Evolutionary conservation across 2,329 filamentous ascomycete genomes (phyloP).

Genomic region (Penicillium sp.): DNA sequence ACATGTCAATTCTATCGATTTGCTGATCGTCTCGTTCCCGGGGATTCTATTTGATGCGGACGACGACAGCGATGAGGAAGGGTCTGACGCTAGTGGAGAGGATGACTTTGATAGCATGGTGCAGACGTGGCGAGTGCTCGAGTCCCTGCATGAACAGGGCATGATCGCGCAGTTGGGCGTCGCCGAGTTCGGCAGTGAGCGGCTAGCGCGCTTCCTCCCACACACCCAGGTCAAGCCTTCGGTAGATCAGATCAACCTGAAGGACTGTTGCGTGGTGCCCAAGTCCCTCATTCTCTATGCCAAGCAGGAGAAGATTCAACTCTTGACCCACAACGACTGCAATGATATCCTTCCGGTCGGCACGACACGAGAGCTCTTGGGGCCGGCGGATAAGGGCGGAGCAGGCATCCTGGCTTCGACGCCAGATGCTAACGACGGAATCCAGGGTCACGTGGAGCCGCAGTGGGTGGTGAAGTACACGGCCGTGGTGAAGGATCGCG

Average conservation of each 20-base stretch:
- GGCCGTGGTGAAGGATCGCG: slow-evolving; percentile 88
- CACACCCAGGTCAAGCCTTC: slow-evolving; percentile 73
- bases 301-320: slow-evolving; percentile 80
- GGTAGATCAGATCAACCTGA: slow-evolving; percentile 95
- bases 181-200: slow-evolving; percentile 87
- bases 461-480: slow-evolving; percentile 98
- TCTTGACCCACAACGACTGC: slow-evolving; percentile 93
- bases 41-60: slow-evolving; percentile 93
- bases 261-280: slow-evolving; percentile 94
- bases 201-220: slow-evolving; percentile 77
- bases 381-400: slow-evolving; percentile 73
- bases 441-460: slow-evolving; percentile 79
- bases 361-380: slow-evolving; percentile 82
- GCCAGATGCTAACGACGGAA: slow-evolving; percentile 58
- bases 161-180: slow-evolving; percentile 79
- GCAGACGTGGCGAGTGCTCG: slow-evolving; percentile 72
- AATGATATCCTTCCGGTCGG: slow-evolving; percentile 87
- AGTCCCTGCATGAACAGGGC: slow-evolving; percentile 73
- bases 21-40: slow-evolving; percentile 91
- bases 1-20: slow-evolving; percentile 75
- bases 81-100: slow-evolving; percentile 59
- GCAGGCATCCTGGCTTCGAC: slow-evolving; percentile 74
- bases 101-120: slow-evolving; percentile 68
- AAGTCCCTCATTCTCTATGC: slow-evolving; percentile 83
- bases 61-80: slow-evolving; percentile 75